A percentile compares a stretch with the other conserved stretches of the same genome.
Evolutionary conservation across 1,284 basidiomycete species (phyloP).

Genomic region (Cerioporus squamosus): DNA sequence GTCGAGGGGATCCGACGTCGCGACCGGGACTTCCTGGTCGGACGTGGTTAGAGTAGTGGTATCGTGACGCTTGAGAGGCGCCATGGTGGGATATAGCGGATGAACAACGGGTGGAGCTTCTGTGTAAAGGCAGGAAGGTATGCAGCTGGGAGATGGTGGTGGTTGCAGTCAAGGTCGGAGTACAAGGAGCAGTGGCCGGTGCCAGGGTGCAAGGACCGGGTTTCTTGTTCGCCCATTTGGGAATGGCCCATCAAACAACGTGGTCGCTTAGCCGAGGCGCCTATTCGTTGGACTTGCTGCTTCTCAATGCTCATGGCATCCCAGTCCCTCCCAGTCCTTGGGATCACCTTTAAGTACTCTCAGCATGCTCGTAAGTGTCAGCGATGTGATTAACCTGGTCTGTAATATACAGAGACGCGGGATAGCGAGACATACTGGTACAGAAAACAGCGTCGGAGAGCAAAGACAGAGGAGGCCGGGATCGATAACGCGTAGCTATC

Average conservation of each 20-base stretch:
- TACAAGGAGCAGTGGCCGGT: background rate
- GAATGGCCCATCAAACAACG: background rate
- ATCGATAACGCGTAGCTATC: background rate
- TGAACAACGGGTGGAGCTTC: background rate
- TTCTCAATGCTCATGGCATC: too few relatives aligned
- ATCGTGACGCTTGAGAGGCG: background rate
- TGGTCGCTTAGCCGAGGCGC: background rate
- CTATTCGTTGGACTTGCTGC: background rate
- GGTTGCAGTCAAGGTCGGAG: background rate
- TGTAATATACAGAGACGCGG: background rate
- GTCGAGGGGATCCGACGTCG: background rate
- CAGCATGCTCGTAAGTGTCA: background rate
- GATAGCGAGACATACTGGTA: constrained; percentile 8
- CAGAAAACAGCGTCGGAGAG: background rate
- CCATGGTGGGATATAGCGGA: background rate
- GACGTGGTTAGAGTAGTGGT: constrained; percentile 1
- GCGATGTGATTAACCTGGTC: background rate
- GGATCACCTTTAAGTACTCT: too few relatives aligned
- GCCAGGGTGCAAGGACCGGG: background rate
- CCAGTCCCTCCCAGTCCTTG: too few relatives aligned
- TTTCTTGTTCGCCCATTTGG: background rate
- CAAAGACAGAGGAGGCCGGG: background rate
- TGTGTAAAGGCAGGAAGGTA: background rate
- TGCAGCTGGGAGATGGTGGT: background rate
- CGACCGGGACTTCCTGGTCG: constrained; percentile 6